These are phyloP conservation scores for Sporothrix globosa DNA, from an alignment of 2,329 filamentous ascomycete genomes.

Conservation along the genomic window DNA sequence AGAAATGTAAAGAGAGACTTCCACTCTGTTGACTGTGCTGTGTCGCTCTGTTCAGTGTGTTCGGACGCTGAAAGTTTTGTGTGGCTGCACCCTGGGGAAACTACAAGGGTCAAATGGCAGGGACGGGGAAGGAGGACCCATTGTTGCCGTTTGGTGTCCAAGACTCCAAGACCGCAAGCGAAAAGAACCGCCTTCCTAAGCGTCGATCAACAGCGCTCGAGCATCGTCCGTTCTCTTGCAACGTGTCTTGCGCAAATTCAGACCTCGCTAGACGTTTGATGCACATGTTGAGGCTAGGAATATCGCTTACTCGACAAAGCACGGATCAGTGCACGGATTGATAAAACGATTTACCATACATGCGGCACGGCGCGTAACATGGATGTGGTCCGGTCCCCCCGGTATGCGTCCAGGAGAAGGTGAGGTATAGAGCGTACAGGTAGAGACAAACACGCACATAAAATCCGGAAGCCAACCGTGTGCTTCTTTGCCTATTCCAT, in stretches of 20 bases:
- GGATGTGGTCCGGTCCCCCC: background rate
- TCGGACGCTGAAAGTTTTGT: slow-evolving; percentile 7
- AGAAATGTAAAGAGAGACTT: background rate
- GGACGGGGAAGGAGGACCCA: background rate
- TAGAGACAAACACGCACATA: too few species aligned
- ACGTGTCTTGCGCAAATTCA: background rate
- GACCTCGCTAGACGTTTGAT: background rate
- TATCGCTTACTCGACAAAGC: background rate
- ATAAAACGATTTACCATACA: background rate
- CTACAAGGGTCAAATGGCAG: background rate
- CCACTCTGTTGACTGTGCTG: background rate
- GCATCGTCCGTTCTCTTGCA: slow-evolving; percentile 6
- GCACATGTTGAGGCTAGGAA: slow-evolving; percentile 6
- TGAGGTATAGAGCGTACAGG: background rate
- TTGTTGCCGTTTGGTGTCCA: background rate
- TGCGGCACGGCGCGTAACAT: slow-evolving; percentile 16
- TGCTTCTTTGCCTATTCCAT: slow-evolving; percentile 17
- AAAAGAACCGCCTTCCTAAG: slow-evolving; percentile 14
- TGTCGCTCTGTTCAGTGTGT: background rate
- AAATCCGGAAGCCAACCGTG: too few species aligned
- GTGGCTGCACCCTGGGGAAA: slow-evolving; percentile 21
- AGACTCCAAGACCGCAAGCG: too few species aligned
- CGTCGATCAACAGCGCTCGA: slow-evolving; percentile 21
- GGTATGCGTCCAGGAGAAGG: background rate
- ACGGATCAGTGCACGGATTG: background rate